These are phyloP conservation scores for Lepidium didymum DNA, from an alignment of 345 rosid species.

Conservation along the genomic window DNA sequence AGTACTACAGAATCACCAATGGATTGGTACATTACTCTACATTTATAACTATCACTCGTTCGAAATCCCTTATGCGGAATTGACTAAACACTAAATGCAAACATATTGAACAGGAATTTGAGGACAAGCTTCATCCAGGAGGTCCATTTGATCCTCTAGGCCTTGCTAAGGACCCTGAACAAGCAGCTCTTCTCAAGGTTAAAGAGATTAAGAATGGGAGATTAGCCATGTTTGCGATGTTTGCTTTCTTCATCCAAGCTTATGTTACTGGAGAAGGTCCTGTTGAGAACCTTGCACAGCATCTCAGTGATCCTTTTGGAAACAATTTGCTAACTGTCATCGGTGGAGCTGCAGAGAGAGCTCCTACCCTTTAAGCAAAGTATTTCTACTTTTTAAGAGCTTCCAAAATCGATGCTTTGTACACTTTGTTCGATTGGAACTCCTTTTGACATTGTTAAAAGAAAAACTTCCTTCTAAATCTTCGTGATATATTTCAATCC, in stretches of 20 bases:
- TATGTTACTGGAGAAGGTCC: conserved; percentile 96
- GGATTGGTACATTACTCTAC: conserved; percentile 55
- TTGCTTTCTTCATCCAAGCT: conserved; percentile 80
- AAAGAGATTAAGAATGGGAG: conserved; percentile 97
- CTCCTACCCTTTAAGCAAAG: conserved; percentile 61
- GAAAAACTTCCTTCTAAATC: conserved; percentile 1
- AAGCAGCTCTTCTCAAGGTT: conserved; percentile 85
- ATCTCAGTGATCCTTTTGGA: conserved; percentile 94
- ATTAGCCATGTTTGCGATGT: conserved; percentile 94
- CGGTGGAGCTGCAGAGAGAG: conserved; percentile 66
- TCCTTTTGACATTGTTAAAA: conserved; percentile 19
- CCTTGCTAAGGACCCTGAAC: conserved; percentile 87
- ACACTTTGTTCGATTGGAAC: conserved; percentile 18
- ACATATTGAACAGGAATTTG: conserved; percentile 47
- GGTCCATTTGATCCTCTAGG: conserved; percentile 98
- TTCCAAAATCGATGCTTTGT: conserved; percentile 20
- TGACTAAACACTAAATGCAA: not conserved
- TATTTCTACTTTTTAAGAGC: not conserved
- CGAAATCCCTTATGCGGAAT: not conserved
- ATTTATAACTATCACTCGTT: not conserved
- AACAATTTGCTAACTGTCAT: conserved; percentile 97
- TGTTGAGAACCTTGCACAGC: conserved; percentile 85
- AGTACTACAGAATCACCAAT: conserved; percentile 89
- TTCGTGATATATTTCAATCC: conserved; percentile 12
- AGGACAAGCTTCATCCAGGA: conserved; percentile 97